Base-by-base conservation (phyloP, 2,329 filamentous ascomycete genomes). In the Paecilomyces fulvus region DNA sequence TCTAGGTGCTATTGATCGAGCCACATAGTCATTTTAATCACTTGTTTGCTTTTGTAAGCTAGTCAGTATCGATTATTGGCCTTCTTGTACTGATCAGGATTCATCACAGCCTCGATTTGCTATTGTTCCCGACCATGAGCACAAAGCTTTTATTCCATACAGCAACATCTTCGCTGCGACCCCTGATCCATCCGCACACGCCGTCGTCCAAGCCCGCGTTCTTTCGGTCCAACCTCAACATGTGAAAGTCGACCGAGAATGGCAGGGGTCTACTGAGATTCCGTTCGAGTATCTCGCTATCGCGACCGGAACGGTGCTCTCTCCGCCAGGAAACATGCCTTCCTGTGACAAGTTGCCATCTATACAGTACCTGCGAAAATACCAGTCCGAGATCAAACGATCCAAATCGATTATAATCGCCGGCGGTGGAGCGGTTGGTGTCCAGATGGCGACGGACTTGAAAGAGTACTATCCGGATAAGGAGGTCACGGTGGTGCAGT, bases 401-500 rank as follows among this genome's bases (percentile, higher is more conserved):
- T 60, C 67, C 11, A 62, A 64, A 30, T 70, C 68, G 0, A 69
- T 71, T 52, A 28, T 71, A 7, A 68, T 75, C n/a, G 70, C 72
- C 2, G 79, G 79, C 2, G 77, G 77, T 3, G 78, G 79, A 1
- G 78, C 79, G 1, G 78, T 80, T 0, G 78, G 79, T 0, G 75
- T 80, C 2, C 76, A 81, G 61, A 73, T 80, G 65, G 78, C 78
- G 0, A 73, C 75, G 0, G 79, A 81, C 57, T 67, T 79, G 55
- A 80, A 77, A 59, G 73, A 75, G 50, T 67, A 71, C 10, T 79
- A 77, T 56, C 77, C 77, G 0, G 69, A 73, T 3, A 81, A 80
- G 57, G 65, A 70, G 2, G 72, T 81, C 3, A 75, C 73, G 0
- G 63, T 81, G 8, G 67, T 81, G 2, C 78, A 80, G 59, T 80